phyloP scores from a whole-genome alignment of 2,329 filamentous ascomycete species.

The Monosporascus sp. region DNA sequence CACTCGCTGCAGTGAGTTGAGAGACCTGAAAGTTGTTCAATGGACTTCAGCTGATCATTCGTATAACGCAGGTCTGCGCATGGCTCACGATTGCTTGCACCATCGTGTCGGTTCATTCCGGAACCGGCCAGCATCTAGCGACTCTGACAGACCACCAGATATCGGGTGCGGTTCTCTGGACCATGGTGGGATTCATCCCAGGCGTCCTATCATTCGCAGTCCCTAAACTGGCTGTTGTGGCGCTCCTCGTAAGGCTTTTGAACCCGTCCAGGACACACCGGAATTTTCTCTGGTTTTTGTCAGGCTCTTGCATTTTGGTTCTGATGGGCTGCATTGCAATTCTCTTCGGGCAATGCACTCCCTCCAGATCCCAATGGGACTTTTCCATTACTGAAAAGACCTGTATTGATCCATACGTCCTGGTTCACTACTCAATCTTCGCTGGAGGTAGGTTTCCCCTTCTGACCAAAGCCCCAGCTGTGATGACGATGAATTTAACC shows the following conservation, averaged over 20 bases:
- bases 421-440: constrained; percentile 12
- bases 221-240: constrained; percentile 23
- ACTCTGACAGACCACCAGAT: constrained; percentile 14
- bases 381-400: constrained; percentile 7
- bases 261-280: constrained; percentile 15
- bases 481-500: too few relatives aligned
- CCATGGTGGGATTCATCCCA: constrained; percentile 19
- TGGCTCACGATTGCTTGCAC: constrained; percentile 20
- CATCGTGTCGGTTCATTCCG: constrained; percentile 19
- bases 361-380: constrained; percentile 17
- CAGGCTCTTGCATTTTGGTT: constrained; percentile 6
- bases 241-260: constrained; percentile 19
- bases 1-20: constrained; percentile 18
- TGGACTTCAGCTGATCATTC: not conserved
- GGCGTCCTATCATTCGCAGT: constrained; percentile 22
- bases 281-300: constrained; percentile 18
- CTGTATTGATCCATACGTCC: constrained; percentile 12
- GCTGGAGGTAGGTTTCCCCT: constrained; percentile 4
- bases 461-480: too few relatives aligned
- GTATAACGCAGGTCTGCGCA: constrained; percentile 13
- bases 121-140: constrained; percentile 25
- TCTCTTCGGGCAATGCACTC: constrained; percentile 19
- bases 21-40: not conserved
- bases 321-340: constrained; percentile 16
- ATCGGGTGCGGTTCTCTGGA: constrained; percentile 16